Evolutionary conservation across 306 rosid genomes (phyloP), one percentile per base, ranked within the genome.

Genomic region (Vigna trinervia): DNA sequence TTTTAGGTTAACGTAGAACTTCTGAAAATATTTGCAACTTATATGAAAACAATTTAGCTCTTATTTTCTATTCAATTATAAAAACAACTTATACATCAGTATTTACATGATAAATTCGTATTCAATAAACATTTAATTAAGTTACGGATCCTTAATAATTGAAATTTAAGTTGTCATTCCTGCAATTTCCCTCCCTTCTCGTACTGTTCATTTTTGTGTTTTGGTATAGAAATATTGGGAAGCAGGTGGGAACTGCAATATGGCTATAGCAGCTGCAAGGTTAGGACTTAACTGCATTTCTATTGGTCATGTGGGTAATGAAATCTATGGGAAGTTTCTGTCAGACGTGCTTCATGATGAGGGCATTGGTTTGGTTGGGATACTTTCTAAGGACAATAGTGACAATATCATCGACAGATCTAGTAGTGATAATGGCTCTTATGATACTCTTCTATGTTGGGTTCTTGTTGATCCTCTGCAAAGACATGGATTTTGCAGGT

Each of bases 191-290:
- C 2, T 0, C 39, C 6, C 17, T 22, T 48, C 20, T 6, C 32
- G 12, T n/a, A 5, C 17, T 22, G 17, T 62, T 66, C 41, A 6
- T 36, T 28, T 41, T 67, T 26, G 12, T 75, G n/a, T 60, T 74
- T 78, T 75, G 43, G 48, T 78, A 50, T 81, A 95, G 97, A 67
- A 86, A 88, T 86, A 84, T 62, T 95, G 99, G 99, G 99, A 95
- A 88, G 99, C 97, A 78, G 99, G 99, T 72, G 99, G 99, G 72
- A 95, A 90, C 84, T 88, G 97, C 88, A 95, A 95, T 83, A 78
- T 89, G 89, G 90, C 94, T 64, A 92, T 95, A 83, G 97, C 99
- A 58, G 99, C 97, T 51, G 90, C 97, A 23, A 87, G 99, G 79
- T 65, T 95, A 51, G 99, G 99, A 50, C 93, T 92, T 72, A 28